Evolutionary conservation across 1,284 basidiomycete species (phyloP), one percentile per base, ranked within the genome.

Genomic region (Xerocomus nothofagi): DNA sequence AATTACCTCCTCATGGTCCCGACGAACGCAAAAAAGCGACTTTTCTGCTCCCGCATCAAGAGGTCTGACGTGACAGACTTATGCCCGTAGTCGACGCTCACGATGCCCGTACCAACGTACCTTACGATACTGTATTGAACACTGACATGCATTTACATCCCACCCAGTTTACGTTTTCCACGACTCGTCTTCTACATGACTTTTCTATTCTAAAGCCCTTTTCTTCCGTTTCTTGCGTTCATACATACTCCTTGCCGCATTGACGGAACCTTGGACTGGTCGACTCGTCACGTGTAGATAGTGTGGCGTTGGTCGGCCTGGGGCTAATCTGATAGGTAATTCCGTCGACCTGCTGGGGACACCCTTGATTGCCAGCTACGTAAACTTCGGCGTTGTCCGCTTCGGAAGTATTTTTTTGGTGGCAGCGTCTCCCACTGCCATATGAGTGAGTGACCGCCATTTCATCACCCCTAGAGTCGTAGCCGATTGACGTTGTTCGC

Each of bases 71-170:
- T 39, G 27, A 47, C 53, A 48, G 47, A 18, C 27, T 54, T 36
- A 54, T 36, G 27, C 26, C 29, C 20, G 27, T 12, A 27, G 17
- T 21, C 15, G 20, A 53, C 20, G n/a, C 32, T 40, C 30, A 26
- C n/a, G 31, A 50, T 15, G 18, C 45, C 36, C 52, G 8, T 38
- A 20, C 20, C 33, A 15, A 31, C 33, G 33, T 33, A 53, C 17
- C 51, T n/a, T 56, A 53, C 27, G 17, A 47, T 47, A 27, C 20
- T 33, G 33, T 31, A 37, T 27, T 9, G 27, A 47, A 50, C 26
- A 37, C n/a, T 29, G 20, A n/a, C 17, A 11, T 24, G n/a, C 27
- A 31, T 36, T 27, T 39, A 29, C 37, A 54, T 33, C n/a, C 26
- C 7, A 38, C 5, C 18, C n/a, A 17, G 9, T 20, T 5, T 15